phyloP scores from a whole-genome alignment of 1,284 basidiomycete species.

The Athelia psychrophila region DNA sequence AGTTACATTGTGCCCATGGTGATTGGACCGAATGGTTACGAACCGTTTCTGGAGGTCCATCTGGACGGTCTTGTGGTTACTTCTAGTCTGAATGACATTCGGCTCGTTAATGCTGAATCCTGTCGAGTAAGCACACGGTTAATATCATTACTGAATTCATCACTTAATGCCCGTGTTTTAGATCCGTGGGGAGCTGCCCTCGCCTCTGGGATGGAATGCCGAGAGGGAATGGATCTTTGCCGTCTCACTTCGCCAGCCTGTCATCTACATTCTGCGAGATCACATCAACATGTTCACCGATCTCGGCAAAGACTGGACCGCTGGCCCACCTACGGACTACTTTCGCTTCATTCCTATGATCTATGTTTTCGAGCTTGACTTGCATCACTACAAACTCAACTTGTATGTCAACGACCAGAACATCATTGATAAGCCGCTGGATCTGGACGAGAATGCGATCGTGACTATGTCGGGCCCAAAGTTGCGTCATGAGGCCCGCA shows the following conservation, averaged over 20 bases:
- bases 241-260: conserved; percentile 66
- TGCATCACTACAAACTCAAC: conserved; percentile 77
- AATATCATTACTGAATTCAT: conserved; percentile 5
- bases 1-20: conserved; percentile 83
- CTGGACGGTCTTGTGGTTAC: conserved; percentile 77
- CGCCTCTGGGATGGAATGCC: conserved; percentile 65
- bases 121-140: conserved; percentile 53
- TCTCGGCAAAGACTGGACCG: conserved; percentile 85
- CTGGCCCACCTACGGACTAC: conserved; percentile 76
- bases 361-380: conserved; percentile 68
- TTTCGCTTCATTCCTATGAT: conserved; percentile 81
- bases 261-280: conserved; percentile 80
- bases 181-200: conserved; percentile 64
- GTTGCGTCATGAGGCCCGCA: conserved; percentile 48
- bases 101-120: conserved; percentile 71
- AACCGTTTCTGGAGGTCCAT: conserved; percentile 76
- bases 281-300: conserved; percentile 92
- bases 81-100: conserved; percentile 86
- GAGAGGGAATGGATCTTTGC: conserved; percentile 77
- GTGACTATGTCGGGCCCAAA: conserved; percentile 62
- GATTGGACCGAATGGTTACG: conserved; percentile 69
- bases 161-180: conserved; percentile 22
- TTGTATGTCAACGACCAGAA: conserved; percentile 94
- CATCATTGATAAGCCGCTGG: conserved; percentile 85
- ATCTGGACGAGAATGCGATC: conserved; percentile 81